Evolutionary conservation across 2,329 filamentous ascomycete species (phyloP), one percentile per base, ranked within the genome.

Genomic region (Emmonsia crescens): DNA sequence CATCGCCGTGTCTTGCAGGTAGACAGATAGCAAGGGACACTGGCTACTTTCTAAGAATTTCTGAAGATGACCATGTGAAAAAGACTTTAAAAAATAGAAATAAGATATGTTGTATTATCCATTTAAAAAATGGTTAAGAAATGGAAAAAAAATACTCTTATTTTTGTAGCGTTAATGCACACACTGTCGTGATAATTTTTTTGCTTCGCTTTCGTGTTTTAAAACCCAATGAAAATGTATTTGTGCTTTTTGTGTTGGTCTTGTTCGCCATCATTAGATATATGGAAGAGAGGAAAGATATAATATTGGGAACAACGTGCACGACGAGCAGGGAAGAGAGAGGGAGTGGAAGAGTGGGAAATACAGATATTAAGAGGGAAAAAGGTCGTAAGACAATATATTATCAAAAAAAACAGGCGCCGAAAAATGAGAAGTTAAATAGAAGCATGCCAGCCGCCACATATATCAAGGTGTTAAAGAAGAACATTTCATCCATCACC

Each of bases 371-470:
- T 38, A 12, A 14, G 36, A 12, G 36, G 10, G 9, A 38, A 38
- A 38, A 12, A 12, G 10, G 1, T 38, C 36, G n/a, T 49, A 27
- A 49, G 21, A 27, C 12, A 27, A 27, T 49, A 27, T 49, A 49
- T 24, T 1, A 14, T 12, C 9, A 27, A 49, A 49, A n/a, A 27
- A 21, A 49, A 21, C n/a, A 48, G 14, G 46, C 9, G 46, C 27
- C 19, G 46, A 49, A 49, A 49, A 49, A 24, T 10, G n/a, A 27
- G 46, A 21, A 14, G 10, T 49, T 21, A 16, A n/a, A 27, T 66
- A 66, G 40, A 66, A 65, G 33, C 59, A 10, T 16, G 40, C 19
- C 44, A 24, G 44, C 1, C 21, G 21, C 44, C 44, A 16, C 44
- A 24, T 24, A 27, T 48, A 21, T 48, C n/a, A 48, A 21, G 16